Evolutionary conservation across 306 rosid species (phyloP), one percentile per base, ranked within the genome.

Genomic region (Vachellia collinsii): DNA sequence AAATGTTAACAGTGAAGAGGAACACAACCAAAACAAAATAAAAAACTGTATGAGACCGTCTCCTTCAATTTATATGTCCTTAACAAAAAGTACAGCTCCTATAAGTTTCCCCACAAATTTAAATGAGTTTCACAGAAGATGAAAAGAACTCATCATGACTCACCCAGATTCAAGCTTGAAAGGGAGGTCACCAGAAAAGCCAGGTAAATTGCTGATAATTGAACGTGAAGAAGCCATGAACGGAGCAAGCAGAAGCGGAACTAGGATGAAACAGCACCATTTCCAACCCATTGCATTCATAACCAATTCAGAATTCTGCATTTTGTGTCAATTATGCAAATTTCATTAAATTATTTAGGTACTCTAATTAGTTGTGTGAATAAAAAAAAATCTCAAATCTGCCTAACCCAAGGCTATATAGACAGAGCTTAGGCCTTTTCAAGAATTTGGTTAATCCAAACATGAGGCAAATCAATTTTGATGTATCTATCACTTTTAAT

Each of bases 111-210:
- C n/a, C 10, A 29, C 41, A 63, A 63, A 13, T 16, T 19, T 8
- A 10, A 44, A 42, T 19, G 20, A 41, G 3, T 38, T 39, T 67
- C 37, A 68, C 7, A 68, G 4, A 68, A n/a, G 51, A 68, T 22
- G 29, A 39, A 41, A 16, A 29, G 9, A 70, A 44, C 39, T 70
- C 38, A 70, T 51, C 6, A 42, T n/a, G n/a, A 70, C 74, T 70
- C 38, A 70, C 75, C 75, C 75, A 70, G 39, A 11, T 70, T 70
- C n/a, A n/a, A n/a, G n/a, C n/a, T n/a, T n/a, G n/a, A n/a, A n/a
- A n/a, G n/a, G n/a, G n/a, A n/a, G n/a, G 34, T 70, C 41, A 44
- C 75, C 75, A 70, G 75, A 17, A 48, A 44, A 70, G 53, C 75
- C 75, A 44, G 75, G 75, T 14, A 70, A 44, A 3, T 14, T 44